Evolutionary conservation across 148 eudicot genomes (phyloP).

Genomic region (Camellia japonica): DNA sequence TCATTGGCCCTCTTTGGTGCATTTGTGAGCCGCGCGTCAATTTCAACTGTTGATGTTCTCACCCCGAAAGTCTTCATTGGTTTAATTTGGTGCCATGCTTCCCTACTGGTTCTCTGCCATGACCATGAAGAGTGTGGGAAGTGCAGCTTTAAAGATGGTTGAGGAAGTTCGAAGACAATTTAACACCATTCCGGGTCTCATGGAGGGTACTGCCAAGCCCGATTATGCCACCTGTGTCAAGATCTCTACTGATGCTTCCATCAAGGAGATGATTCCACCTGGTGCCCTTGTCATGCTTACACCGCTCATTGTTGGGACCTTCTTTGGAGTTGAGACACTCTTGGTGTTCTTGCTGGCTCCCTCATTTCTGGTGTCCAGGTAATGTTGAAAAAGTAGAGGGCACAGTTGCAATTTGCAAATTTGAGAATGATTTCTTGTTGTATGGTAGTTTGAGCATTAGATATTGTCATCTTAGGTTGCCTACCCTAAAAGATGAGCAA

Average conservation of each 20-base stretch:
- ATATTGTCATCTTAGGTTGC: background rate
- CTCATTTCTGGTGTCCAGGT: conserved; percentile 58
- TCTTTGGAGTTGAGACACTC: conserved; percentile 44
- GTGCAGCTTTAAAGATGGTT: conserved; percentile 48
- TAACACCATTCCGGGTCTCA: conserved; percentile 40
- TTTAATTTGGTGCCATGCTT: conserved; percentile 47
- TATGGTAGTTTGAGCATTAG: background rate
- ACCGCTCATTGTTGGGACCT: conserved; percentile 40
- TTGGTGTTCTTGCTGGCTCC: conserved; percentile 49
- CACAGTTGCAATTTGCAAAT: background rate
- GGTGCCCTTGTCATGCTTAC: conserved; percentile 53
- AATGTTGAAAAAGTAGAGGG: background rate
- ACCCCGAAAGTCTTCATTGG: conserved; percentile 51
- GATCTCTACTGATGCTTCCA: conserved; percentile 48
- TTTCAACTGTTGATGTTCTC: conserved; percentile 40
- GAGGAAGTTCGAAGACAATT: conserved; percentile 48
- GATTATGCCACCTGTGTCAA: conserved; percentile 47
- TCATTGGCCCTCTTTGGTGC: conserved; percentile 50
- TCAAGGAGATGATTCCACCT: conserved; percentile 51
- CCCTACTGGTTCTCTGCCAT: conserved; percentile 53
- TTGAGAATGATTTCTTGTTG: background rate
- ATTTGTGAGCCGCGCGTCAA: conserved; percentile 44
- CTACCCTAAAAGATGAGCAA: background rate
- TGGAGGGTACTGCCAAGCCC: conserved; percentile 39
- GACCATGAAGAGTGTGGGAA: conserved; percentile 54